phyloP scores from a whole-genome alignment of 2,329 filamentous ascomycete species.

The Penicillium vulpinum region DNA sequence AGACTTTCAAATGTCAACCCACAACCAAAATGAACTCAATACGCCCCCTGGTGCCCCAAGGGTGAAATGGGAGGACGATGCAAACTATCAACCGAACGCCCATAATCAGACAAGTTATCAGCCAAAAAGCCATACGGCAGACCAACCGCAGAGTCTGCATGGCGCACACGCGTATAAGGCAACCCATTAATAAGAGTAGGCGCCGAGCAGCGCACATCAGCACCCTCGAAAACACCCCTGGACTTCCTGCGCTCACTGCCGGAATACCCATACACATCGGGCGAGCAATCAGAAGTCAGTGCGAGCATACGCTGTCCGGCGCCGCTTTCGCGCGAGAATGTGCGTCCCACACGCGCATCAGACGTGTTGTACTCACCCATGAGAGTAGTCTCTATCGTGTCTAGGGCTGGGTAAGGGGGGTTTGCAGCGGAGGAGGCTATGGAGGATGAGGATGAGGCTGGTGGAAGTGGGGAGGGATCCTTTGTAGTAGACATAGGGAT shows the following conservation, averaged over 20 bases:
- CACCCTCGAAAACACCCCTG: slow-evolving; percentile 6
- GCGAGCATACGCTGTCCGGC: slow-evolving; percentile 22
- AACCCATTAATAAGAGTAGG: slow-evolving; percentile 43
- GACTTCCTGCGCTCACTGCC: slow-evolving; percentile 33
- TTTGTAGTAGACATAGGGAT: slow-evolving; percentile 27
- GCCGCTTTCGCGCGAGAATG: slow-evolving; percentile 20
- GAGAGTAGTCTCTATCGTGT: slow-evolving; percentile 16
- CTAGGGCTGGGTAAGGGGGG: slow-evolving; percentile 15
- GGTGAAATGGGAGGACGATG: slow-evolving; percentile 28
- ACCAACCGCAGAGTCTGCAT: slow-evolving; percentile 11
- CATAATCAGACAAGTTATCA: slow-evolving; percentile 25
- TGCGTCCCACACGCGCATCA: slow-evolving; percentile 18
- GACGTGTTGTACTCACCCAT: slow-evolving; percentile 20
- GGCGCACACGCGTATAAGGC: slow-evolving; percentile 39
- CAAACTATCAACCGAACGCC: slow-evolving; percentile 17
- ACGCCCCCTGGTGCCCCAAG: slow-evolving; percentile 25
- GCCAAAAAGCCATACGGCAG: slow-evolving; percentile 21
- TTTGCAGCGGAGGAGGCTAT: slow-evolving; percentile 2
- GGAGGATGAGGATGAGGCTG: slow-evolving; percentile 6
- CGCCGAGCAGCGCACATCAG: slow-evolving; percentile 26
- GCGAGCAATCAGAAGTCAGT: slow-evolving; percentile 32
- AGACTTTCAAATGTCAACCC: too few relatives aligned
- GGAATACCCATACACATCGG: slow-evolving; percentile 43
- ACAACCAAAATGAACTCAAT: slow-evolving; percentile 10
- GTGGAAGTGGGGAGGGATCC: slow-evolving; percentile 4